These are phyloP conservation scores for Conticribra guillardii DNA, from an alignment of 108 stramenopile species.

Conservation along the genomic window DNA sequence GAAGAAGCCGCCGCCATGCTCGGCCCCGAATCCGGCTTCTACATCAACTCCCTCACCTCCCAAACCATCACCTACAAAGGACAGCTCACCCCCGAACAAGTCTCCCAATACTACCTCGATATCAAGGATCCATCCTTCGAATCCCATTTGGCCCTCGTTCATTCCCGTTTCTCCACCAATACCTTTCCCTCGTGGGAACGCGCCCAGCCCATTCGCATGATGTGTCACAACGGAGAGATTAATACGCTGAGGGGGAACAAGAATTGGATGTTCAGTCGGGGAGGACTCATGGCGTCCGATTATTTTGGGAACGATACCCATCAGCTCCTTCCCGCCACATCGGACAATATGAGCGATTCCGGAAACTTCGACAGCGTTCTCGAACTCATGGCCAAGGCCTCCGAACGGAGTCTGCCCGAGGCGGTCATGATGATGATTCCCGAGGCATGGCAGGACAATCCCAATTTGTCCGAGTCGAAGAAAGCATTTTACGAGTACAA, in stretches of 20 bases:
- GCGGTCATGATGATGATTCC: conserved; percentile 97
- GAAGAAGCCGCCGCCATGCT: conserved; percentile 79
- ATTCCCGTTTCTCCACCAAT: conserved; percentile 95
- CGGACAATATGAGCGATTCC: conserved; percentile 93
- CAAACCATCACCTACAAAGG: conserved; percentile 96
- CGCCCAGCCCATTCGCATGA: conserved; percentile 96
- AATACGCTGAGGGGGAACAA: conserved; percentile 96
- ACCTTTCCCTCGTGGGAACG: conserved; percentile 96
- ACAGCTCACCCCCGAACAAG: conserved; percentile 94
- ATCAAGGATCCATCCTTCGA: conserved; percentile 85
- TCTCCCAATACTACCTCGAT: conserved; percentile 92
- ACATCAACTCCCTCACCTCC: conserved; percentile 86
- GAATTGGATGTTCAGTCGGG: conserved; percentile 98
- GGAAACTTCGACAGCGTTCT: conserved; percentile 97
- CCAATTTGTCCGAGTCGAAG: conserved; percentile 87
- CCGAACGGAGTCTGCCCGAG: conserved; percentile 89
- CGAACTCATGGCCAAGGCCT: conserved; percentile 93
- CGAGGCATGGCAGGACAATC: conserved; percentile 97
- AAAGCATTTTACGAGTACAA: conserved; percentile 98
- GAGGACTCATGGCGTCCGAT: conserved; percentile 93
- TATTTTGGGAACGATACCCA: conserved; percentile 84
- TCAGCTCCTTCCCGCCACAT: conserved; percentile 86
- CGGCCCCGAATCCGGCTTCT: conserved; percentile 88
- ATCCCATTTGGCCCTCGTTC: conserved; percentile 89
- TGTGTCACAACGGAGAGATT: conserved; percentile 98